A percentile compares a stretch with the other conserved stretches of the same genome.
phyloP scores from a whole-genome alignment of 2,329 filamentous ascomycete genomes.

The Didymella glomerata region DNA sequence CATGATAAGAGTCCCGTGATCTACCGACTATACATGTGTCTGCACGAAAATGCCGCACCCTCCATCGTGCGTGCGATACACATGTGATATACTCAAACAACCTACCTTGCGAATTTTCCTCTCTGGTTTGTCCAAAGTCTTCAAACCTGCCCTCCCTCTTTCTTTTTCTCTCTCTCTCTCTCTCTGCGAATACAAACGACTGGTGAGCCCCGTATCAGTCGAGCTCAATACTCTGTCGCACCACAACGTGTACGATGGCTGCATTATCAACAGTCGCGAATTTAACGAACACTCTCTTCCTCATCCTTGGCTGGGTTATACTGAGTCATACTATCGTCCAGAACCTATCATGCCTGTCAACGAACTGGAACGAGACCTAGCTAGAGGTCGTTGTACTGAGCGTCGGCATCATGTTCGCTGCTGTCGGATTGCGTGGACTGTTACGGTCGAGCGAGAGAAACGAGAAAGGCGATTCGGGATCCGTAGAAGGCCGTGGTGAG shows the following conservation, averaged over 20 bases:
- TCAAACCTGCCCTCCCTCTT: too few relatives aligned
- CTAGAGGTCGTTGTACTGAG: neutral
- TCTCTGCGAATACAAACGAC: too few relatives aligned
- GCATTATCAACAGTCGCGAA: neutral
- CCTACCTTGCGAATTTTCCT: too few relatives aligned
- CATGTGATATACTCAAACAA: too few relatives aligned
- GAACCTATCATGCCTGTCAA: neutral
- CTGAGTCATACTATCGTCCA: neutral
- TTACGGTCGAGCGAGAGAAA: neutral
- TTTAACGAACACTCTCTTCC: neutral
- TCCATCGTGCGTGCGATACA: neutral
- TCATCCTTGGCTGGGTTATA: neutral
- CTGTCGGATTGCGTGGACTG: neutral
- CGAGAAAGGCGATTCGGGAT: neutral
- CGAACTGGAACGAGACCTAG: neutral
- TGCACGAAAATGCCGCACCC: neutral
- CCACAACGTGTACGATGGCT: neutral
- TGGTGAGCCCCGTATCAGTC: too few relatives aligned
- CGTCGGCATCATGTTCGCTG: neutral
- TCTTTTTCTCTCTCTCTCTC: too few relatives aligned
- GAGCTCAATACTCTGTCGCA: neutral
- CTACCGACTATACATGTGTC: neutral
- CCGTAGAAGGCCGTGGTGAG: neutral
- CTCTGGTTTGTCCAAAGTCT: too few relatives aligned
- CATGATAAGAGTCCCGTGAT: neutral